phyloP scores from a whole-genome alignment of 768 basidiomycete species.

The Mycena olivaceomarginata region DNA sequence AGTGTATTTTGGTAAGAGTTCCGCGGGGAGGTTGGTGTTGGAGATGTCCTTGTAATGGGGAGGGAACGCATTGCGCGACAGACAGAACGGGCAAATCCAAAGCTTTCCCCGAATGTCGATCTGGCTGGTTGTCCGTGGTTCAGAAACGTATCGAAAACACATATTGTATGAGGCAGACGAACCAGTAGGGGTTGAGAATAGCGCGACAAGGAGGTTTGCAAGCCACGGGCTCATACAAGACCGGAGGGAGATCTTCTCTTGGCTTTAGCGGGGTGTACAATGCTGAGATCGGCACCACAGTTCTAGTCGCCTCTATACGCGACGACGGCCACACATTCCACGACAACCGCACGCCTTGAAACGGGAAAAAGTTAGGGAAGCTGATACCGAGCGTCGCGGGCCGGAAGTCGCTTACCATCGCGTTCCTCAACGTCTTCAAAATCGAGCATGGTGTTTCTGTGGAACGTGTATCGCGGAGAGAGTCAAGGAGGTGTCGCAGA shows the following conservation, averaged over 20 bases:
- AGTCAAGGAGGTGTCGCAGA: conserved; percentile 61
- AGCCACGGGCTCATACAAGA: conserved; percentile 98
- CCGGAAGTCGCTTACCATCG: conserved; percentile 79
- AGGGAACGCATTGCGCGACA: conserved; percentile 97
- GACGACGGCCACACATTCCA: conserved; percentile 99
- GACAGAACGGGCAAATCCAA: conserved; percentile 99
- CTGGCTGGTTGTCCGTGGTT: conserved; percentile 74
- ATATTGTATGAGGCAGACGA: conserved; percentile 48
- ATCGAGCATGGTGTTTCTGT: conserved; percentile 74
- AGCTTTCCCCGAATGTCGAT: conserved; percentile 99
- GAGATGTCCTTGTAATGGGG: conserved; percentile 99
- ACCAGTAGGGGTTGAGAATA: conserved; percentile 99
- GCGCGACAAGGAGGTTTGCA: conserved; percentile 99
- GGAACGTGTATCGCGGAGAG: conserved; percentile 52
- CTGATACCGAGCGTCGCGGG: conserved; percentile 1
- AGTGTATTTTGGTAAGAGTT: conserved; percentile 97
- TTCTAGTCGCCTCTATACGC: conserved; percentile 97
- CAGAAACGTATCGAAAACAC: conserved; percentile 17
- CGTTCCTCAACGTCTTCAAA: conserved; percentile 99
- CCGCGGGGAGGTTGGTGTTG: conserved; percentile 96
- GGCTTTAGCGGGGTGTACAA: conserved; percentile 97
- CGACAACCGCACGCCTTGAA: conserved; percentile 91
- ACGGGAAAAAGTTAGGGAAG: conserved; percentile 2
- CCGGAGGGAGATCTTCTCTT: conserved; percentile 95
- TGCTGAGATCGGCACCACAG: conserved; percentile 98